Evolutionary conservation across 129 eudicot species (phyloP).

Genomic region (Lactuca saligna): DNA sequence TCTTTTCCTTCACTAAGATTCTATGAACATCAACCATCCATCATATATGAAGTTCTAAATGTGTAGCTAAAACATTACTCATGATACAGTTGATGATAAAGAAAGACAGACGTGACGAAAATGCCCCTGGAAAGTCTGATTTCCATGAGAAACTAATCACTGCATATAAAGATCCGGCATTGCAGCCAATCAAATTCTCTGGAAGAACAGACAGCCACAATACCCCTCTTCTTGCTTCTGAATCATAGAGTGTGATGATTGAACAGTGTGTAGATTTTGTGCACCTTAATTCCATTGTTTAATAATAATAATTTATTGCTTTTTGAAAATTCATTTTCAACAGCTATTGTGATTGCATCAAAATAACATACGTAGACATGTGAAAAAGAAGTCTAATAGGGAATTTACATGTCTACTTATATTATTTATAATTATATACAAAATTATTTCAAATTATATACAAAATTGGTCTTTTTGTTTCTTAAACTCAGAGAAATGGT

Average conservation of each 20-base stretch:
- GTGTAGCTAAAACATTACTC: constrained; percentile 7
- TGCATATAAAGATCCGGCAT: constrained; percentile 87
- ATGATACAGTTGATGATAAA: constrained; percentile 72
- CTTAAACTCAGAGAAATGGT: too few species aligned
- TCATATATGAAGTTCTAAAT: not conserved
- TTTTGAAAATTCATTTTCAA: not conserved
- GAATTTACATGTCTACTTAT: too few species aligned
- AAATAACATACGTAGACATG: too few species aligned
- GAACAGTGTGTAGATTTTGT: not conserved
- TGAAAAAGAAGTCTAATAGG: too few species aligned
- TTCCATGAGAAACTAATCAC: constrained; percentile 61
- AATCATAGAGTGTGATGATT: constrained; percentile 25
- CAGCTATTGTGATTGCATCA: not conserved
- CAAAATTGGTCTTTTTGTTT: too few species aligned
- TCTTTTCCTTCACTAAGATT: too few species aligned
- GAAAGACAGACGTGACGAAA: constrained; percentile 71
- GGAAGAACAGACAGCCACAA: constrained; percentile 39
- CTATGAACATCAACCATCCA: too few species aligned
- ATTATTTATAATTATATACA: too few species aligned
- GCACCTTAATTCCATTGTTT: too few species aligned
- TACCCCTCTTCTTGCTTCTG: constrained; percentile 66
- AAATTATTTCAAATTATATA: too few species aligned
- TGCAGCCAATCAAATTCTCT: constrained; percentile 47
- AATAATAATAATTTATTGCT: not conserved
- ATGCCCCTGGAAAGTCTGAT: constrained; percentile 46